Percentiles rank a stretch among this genome's conserved stretches.
Conservation (phyloP, 305 asterid species). For the Solanum aculeatissimum region DNA sequence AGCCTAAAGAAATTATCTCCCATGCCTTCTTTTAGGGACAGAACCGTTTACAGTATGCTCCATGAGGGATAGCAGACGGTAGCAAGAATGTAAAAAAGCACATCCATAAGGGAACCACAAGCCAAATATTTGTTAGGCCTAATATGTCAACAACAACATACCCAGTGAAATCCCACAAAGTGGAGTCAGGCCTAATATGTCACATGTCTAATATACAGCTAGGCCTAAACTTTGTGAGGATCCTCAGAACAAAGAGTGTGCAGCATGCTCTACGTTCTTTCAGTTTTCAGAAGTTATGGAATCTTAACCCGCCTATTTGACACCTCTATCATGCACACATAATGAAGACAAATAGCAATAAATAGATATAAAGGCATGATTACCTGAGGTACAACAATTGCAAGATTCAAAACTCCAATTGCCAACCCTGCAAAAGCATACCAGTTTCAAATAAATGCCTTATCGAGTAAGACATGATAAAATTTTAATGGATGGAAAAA, state of each 20-base stretch:
- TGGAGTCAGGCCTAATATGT: neutral
- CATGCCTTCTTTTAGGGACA: too few relatives aligned
- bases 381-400: constrained; percentile 99
- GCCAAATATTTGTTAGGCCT: too few relatives aligned
- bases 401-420: constrained; percentile 96
- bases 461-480: constrained; percentile 1
- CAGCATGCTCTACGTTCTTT: neutral
- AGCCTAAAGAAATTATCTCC: neutral
- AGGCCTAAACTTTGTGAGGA: neutral
- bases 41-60: too few relatives aligned
- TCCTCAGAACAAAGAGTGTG: neutral
- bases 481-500: neutral
- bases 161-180: too few relatives aligned
- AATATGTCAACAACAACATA: neutral
- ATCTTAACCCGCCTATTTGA: neutral
- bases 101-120: neutral
- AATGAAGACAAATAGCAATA: neutral
- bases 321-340: neutral
- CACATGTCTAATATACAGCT: neutral
- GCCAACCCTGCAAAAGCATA: constrained; percentile 74
- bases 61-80: too few relatives aligned
- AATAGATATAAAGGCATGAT: neutral
- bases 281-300: neutral
- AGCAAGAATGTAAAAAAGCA: neutral
- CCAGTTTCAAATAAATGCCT: constrained; percentile 1